Conservation (phyloP, 331 rosid species). For the Quercus tomentella region DNA sequence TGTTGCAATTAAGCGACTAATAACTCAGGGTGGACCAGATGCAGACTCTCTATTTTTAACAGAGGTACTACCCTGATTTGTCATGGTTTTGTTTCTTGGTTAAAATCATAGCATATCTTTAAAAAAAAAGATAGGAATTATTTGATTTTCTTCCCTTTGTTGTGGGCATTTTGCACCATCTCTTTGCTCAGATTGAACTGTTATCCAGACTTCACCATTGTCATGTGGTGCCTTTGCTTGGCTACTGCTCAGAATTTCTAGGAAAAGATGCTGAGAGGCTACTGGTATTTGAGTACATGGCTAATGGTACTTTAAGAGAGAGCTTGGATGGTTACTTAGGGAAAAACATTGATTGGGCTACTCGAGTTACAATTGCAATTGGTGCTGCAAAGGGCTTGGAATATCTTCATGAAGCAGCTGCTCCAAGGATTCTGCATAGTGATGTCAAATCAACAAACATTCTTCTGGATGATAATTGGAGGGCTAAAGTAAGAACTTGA, state of each 20-base stretch:
- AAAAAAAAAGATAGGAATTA: background rate
- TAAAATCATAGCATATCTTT: background rate
- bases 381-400: slow-evolving; percentile 99
- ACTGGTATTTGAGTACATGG: slow-evolving; percentile 79
- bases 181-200: slow-evolving; percentile 72
- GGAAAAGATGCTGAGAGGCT: slow-evolving; percentile 76
- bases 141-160: background rate
- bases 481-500: slow-evolving; percentile 63
- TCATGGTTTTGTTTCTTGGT: slow-evolving; percentile 17
- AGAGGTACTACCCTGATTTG: slow-evolving; percentile 55
- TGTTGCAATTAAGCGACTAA: slow-evolving; percentile 82
- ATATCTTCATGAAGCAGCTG: slow-evolving; percentile 99
- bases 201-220: slow-evolving; percentile 89
- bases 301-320: slow-evolving; percentile 90
- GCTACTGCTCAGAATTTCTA: slow-evolving; percentile 80
- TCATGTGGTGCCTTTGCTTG: slow-evolving; percentile 88
- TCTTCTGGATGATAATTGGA: slow-evolving; percentile 85
- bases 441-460: slow-evolving; percentile 97
- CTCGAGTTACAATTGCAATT: slow-evolving; percentile 80
- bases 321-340: slow-evolving; percentile 64
- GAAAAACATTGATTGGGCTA: slow-evolving; percentile 57
- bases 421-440: slow-evolving; percentile 90
- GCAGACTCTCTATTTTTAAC: slow-evolving; percentile 63
- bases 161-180: background rate
- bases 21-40: slow-evolving; percentile 61